Evolutionary conservation across 371 early-diverging fungal genomes (phyloP).

Genomic region (Mortierella polycephala): DNA sequence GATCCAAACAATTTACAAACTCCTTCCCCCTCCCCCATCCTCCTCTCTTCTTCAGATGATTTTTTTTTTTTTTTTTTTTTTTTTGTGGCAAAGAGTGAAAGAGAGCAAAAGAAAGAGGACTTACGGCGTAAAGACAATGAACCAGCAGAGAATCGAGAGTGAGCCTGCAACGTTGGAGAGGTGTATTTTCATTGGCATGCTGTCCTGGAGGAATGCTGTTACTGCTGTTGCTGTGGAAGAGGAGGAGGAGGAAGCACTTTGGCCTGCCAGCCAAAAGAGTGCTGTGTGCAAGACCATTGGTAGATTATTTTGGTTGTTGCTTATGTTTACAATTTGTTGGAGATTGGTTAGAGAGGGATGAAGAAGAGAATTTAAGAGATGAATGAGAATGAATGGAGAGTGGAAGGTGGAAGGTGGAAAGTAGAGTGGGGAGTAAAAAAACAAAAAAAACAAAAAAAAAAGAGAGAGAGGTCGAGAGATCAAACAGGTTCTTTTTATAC

Average conservation of each 20-base stretch:
- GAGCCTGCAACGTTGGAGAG: slow-evolving; percentile 59
- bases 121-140: slow-evolving; percentile 78
- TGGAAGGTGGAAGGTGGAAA: background rate
- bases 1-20: no score
- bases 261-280: slow-evolving; percentile 49
- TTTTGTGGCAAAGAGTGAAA: slow-evolving; percentile 1
- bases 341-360: background rate
- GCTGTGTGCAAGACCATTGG: slow-evolving; percentile 38
- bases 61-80: background rate
- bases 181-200: slow-evolving; percentile 22
- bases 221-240: background rate
- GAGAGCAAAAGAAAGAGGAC: slow-evolving; percentile 24
- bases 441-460: background rate
- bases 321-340: slow-evolving; percentile 3
- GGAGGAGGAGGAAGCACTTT: slow-evolving; percentile 4
- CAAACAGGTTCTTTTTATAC: background rate
- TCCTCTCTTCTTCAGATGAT: background rate
- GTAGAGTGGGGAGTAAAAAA: slow-evolving; percentile 1
- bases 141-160: slow-evolving; percentile 70
- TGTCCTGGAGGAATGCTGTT: slow-evolving; percentile 9
- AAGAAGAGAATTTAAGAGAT: background rate
- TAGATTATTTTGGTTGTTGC: background rate
- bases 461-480: background rate
- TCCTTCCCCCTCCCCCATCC: background rate
- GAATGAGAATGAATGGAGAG: slow-evolving; percentile 1